phyloP scores from a whole-genome alignment of 768 basidiomycete species.

The Tricholoma sp. region DNA sequence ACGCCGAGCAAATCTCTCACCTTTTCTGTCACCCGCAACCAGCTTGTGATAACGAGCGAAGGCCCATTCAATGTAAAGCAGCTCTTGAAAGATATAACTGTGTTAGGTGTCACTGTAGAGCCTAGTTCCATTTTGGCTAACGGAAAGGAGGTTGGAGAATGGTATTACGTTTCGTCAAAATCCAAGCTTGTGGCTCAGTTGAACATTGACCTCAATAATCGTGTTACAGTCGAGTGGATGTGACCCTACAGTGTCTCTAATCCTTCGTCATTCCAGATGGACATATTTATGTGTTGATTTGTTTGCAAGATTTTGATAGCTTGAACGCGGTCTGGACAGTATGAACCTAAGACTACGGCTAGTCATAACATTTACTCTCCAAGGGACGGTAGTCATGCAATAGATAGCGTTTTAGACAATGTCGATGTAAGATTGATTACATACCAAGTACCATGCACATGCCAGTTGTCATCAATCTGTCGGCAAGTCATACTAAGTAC shows the following conservation, averaged over 20 bases:
- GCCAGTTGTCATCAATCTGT: too few relatives aligned
- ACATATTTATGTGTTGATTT: neutral
- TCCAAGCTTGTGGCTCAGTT: slow-evolving; percentile 38
- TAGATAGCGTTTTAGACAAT: too few relatives aligned
- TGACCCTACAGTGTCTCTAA: neutral
- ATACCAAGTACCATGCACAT: too few relatives aligned
- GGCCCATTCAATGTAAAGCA: slow-evolving; percentile 43
- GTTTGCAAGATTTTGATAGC: neutral
- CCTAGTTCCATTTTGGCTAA: slow-evolving; percentile 37
- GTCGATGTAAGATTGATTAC: too few relatives aligned
- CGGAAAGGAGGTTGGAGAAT: slow-evolving; percentile 26
- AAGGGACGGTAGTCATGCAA: too few relatives aligned
- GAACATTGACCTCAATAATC: slow-evolving; percentile 38
- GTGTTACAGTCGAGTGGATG: slow-evolving; percentile 20
- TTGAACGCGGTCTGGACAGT: neutral
- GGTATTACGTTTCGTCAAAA: slow-evolving; percentile 34
- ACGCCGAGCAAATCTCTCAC: slow-evolving; percentile 44
- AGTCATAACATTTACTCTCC: too few relatives aligned
- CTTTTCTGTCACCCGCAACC: slow-evolving; percentile 31
- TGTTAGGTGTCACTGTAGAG: slow-evolving; percentile 47
- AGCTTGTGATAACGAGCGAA: slow-evolving; percentile 31
- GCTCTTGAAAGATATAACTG: slow-evolving; percentile 44
- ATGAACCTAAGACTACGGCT: too few relatives aligned
- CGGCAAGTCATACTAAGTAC: too few relatives aligned
- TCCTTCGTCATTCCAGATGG: neutral